Evolutionary conservation across 371 early-diverging fungal species (phyloP), one percentile per base, ranked within the genome.

Genomic region (Mucor racemosus): DNA sequence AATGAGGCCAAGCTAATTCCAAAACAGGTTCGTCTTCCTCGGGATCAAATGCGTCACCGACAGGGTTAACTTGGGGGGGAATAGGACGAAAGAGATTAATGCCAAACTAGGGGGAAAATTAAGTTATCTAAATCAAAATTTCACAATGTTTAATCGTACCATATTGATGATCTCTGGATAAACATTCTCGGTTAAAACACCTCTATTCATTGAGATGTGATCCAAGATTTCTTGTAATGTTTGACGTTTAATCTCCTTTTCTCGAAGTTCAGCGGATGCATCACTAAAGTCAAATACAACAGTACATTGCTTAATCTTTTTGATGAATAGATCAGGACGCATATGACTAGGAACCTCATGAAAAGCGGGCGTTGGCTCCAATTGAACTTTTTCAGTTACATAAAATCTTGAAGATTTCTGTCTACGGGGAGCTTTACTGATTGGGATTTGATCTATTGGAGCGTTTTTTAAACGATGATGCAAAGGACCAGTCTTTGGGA

Each of bases 1-100:
- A 76, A 78, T 97, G 98, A 60, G 97, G 97, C 98, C 98, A 97
- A 8, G 95, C 95, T 38, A 90, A 73, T 77, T 97, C 98, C 55
- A 95, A 80, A 5, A 95, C 93, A 19, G 97, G 96, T 70, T 97
- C 98, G 76, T 97, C 98, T 74, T 97, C 98, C 75, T 97, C 98
- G 7, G 97, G 97, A 79, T 97, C 98, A 71, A 92, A 97, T 9
- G 94, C 95, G 68, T 97, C 98, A 53, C 95, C 97, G n/a, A 87
- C 86, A 14, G 96, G 95, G 72, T 96, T 96, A 53, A 94, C 90
- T 76, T 92, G 95, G 3, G 98, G 97, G 8, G 97, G 96, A 46
- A 97, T 92, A 6, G 96, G 91, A 38, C 98, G 86, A 76, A 97
- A 97, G 33, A 97, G 84, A 78, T 97, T 97, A 9, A 87, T 77